phyloP scores from a whole-genome alignment of 306 rosid species.

The Comarum palustre region DNA sequence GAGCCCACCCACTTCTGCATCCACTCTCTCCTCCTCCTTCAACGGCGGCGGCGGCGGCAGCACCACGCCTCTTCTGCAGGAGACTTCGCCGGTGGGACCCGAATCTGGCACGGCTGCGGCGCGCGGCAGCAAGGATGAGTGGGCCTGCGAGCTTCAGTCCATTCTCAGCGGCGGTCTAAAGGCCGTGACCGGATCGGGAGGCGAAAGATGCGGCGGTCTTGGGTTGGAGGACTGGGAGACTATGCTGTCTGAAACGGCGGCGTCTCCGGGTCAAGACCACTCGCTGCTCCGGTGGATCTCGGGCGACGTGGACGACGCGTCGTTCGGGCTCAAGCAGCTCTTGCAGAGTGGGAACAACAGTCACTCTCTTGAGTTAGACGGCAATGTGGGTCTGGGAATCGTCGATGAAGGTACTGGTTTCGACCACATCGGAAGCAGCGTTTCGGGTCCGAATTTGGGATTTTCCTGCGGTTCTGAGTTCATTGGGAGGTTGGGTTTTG shows the following conservation, averaged over 20 bases:
- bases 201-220: slow-evolving; percentile 34
- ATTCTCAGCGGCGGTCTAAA: slow-evolving; percentile 22
- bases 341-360: slow-evolving; percentile 25
- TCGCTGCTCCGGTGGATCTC: slow-evolving; percentile 43
- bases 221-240: slow-evolving; percentile 45
- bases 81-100: slow-evolving; percentile 18
- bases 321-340: slow-evolving; percentile 32
- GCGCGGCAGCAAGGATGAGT: slow-evolving; percentile 26
- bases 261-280: slow-evolving; percentile 40
- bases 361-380: slow-evolving; percentile 28
- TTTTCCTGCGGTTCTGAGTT: slow-evolving; percentile 26
- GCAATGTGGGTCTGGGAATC: slow-evolving; percentile 35
- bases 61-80: slow-evolving; percentile 22
- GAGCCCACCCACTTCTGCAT: slow-evolving; percentile 49
- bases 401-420: slow-evolving; percentile 37
- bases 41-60: slow-evolving; percentile 25
- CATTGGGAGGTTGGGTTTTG: slow-evolving; percentile 24
- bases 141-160: slow-evolving; percentile 32
- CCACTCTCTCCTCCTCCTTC: slow-evolving; percentile 43
- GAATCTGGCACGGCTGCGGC: not conserved
- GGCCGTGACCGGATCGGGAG: slow-evolving; percentile 19
- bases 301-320: slow-evolving; percentile 36
- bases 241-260: slow-evolving; percentile 34
- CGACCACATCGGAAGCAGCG: slow-evolving; percentile 14
- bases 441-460: slow-evolving; percentile 15